Base-by-base conservation (phyloP, 1,284 basidiomycete genomes). In the Vanrija pseudolonga region DNA sequence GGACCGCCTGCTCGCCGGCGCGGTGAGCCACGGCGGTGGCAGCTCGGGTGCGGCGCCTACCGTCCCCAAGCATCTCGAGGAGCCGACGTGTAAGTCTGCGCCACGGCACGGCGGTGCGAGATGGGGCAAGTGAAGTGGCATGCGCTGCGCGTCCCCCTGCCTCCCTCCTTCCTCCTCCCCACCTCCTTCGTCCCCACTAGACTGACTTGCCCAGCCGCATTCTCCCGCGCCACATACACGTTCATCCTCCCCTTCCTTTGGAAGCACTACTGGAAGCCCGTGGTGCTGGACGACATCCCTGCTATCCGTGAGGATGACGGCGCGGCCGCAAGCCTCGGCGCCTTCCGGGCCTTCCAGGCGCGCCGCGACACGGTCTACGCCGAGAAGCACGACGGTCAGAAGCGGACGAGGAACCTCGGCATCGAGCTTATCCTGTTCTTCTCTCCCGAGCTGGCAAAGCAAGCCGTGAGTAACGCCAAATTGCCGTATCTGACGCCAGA, bases 281-380 rank as follows among this genome's bases (percentile, higher is more conserved):
- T 80, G 55, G 73, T 70, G 8, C 61, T 79, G 38, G 63, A 71
- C 12, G 74, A 78, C 28, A 75, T 81, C 6, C 80, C 81, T 0
- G 78, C 79, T 19, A 67, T 82, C 2, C 68, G 80, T 7, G 77
- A 81, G 26, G 80, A 80, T 55, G 80, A 82, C 63, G 72, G 76
- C 20, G 71, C 81, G 0, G 77, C 80, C 0, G 68, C 74, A 1
- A 69, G 67, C 17, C 52, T 78, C 4, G 76, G 76, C n/a, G 68
- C 71, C 11, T 80, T 76, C 61, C 63, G 79, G 17, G 64, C 67
- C 4, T 65, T 64, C 55, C 61, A 63, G 54, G 69, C 64, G 8
- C 52, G 37, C 18, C 55, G 56, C 47, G 69, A 68, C 38, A 49
- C 46, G 4, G 36, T 36, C 9, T 58, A 61, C 23, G 55, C 60